Percentiles rank a stretch among this genome's conserved stretches.
Evolutionary conservation across 768 basidiomycete species (phyloP).

Genomic region (Rhizopogon vinicolor): DNA sequence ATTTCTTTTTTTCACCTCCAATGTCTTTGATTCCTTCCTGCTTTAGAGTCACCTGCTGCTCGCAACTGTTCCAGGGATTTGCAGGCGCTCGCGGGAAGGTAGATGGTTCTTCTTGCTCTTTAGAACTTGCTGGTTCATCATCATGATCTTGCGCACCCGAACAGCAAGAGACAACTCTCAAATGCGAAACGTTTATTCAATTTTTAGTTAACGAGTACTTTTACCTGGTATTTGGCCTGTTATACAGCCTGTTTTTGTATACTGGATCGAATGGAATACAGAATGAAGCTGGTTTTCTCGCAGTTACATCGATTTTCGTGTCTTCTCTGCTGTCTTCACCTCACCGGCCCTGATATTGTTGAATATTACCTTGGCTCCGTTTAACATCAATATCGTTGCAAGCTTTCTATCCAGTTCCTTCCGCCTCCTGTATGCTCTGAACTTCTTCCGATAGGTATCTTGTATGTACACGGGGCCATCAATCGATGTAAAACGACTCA

Average conservation of each 20-base stretch:
- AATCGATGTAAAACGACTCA: constrained; percentile 79
- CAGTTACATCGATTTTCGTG: neutral
- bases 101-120: constrained; percentile 37
- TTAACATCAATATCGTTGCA: constrained; percentile 57
- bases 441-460: constrained; percentile 54
- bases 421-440: constrained; percentile 51
- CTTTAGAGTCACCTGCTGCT: constrained; percentile 71
- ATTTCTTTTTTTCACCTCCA: constrained; percentile 12
- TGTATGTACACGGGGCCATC: constrained; percentile 72
- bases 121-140: constrained; percentile 5
- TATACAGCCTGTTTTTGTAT: neutral
- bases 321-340: constrained; percentile 24
- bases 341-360: constrained; percentile 67
- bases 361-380: constrained; percentile 77
- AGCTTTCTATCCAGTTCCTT: constrained; percentile 60
- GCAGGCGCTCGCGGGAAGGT: constrained; percentile 70
- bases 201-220: neutral
- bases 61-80: constrained; percentile 33
- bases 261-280: too few relatives aligned
- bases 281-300: neutral
- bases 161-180: constrained; percentile 3
- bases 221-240: neutral
- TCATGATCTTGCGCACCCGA: constrained; percentile 3
- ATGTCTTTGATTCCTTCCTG: constrained; percentile 44
- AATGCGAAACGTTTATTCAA: neutral